These are phyloP conservation scores for Eragrostis tef DNA, from an alignment of 202 grass and related monocot species.

Conservation along the genomic window DNA sequence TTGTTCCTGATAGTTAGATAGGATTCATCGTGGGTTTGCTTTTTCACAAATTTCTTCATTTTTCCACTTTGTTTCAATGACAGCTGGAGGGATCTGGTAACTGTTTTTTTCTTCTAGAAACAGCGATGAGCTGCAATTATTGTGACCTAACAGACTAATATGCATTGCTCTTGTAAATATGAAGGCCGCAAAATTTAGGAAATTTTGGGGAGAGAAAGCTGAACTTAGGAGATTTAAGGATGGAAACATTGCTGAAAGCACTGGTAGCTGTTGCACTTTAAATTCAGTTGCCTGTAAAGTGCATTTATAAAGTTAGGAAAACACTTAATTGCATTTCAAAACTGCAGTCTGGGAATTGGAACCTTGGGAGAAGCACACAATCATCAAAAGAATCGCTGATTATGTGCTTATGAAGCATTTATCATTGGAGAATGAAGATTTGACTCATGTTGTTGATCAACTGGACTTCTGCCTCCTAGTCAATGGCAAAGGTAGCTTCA, in stretches of 20 bases:
- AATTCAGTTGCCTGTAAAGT: slow-evolving; percentile 28
- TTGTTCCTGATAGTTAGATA: slow-evolving; percentile 31
- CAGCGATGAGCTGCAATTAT: slow-evolving; percentile 14
- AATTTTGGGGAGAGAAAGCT: slow-evolving; percentile 94
- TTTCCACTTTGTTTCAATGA: slow-evolving; percentile 46
- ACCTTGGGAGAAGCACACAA: slow-evolving; percentile 75
- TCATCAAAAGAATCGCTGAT: slow-evolving; percentile 76
- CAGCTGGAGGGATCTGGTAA: slow-evolving; percentile 93
- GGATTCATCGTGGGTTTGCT: slow-evolving; percentile 30
- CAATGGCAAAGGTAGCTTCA: slow-evolving; percentile 64
- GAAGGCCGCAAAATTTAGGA: slow-evolving; percentile 76
- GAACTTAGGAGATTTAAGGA: slow-evolving; percentile 98
- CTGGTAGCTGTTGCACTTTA: slow-evolving; percentile 59
- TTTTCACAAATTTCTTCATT: slow-evolving; percentile 39
- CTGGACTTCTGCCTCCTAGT: slow-evolving; percentile 86
- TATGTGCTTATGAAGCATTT: slow-evolving; percentile 84
- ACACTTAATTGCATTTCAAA: slow-evolving; percentile 33
- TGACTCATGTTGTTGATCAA: slow-evolving; percentile 84
- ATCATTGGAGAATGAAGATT: slow-evolving; percentile 56
- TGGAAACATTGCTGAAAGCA: slow-evolving; percentile 94
- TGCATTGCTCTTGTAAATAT: slow-evolving; percentile 42
- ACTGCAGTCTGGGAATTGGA: slow-evolving; percentile 82
- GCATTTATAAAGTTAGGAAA: slow-evolving; percentile 23
- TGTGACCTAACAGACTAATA: slow-evolving; percentile 19
- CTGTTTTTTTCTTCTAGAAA: slow-evolving; percentile 50